Evolutionary conservation across 2,329 filamentous ascomycete species (phyloP).

Genomic region (Amphichorda felina): DNA sequence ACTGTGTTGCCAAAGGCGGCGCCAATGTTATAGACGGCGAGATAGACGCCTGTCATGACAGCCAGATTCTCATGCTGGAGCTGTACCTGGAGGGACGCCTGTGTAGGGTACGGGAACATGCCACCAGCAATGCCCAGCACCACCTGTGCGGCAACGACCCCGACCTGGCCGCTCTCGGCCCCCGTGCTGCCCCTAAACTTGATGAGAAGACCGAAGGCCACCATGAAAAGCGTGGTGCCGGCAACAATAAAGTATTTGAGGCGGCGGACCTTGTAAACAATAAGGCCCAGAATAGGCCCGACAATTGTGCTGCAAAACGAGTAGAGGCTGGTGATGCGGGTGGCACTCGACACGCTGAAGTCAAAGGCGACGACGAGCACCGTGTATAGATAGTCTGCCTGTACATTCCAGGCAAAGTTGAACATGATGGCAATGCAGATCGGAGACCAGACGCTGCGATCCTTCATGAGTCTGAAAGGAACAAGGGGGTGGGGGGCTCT

Average conservation of each 20-base stretch:
- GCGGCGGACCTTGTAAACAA: constrained; percentile 44
- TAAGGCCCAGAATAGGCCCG: constrained; percentile 41
- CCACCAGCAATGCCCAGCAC: constrained; percentile 52
- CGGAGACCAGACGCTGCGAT: constrained; percentile 52
- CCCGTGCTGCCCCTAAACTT: constrained; percentile 40
- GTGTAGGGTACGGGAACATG: constrained; percentile 42
- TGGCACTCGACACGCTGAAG: constrained; percentile 42
- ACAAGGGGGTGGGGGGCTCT: constrained; percentile 40
- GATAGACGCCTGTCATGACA: constrained; percentile 50
- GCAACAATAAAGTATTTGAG: constrained; percentile 52
- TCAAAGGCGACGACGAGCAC: constrained; percentile 50
- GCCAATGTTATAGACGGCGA: constrained; percentile 52
- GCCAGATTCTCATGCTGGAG: constrained; percentile 42
- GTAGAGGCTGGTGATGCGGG: constrained; percentile 49
- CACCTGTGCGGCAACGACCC: constrained; percentile 50
- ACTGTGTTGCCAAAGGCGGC: constrained; percentile 48
- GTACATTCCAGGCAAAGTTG: constrained; percentile 49
- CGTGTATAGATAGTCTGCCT: constrained; percentile 53
- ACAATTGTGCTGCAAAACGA: constrained; percentile 43
- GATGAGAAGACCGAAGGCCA: constrained; percentile 55
- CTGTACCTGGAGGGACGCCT: constrained; percentile 29
- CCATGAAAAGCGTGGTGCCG: constrained; percentile 48
- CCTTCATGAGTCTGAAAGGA: constrained; percentile 48
- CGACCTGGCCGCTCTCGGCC: constrained; percentile 28
- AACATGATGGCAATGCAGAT: constrained; percentile 45